These are phyloP conservation scores for Cladosporium sp. DNA, from an alignment of 2,329 filamentous ascomycete species.

Conservation along the genomic window DNA sequence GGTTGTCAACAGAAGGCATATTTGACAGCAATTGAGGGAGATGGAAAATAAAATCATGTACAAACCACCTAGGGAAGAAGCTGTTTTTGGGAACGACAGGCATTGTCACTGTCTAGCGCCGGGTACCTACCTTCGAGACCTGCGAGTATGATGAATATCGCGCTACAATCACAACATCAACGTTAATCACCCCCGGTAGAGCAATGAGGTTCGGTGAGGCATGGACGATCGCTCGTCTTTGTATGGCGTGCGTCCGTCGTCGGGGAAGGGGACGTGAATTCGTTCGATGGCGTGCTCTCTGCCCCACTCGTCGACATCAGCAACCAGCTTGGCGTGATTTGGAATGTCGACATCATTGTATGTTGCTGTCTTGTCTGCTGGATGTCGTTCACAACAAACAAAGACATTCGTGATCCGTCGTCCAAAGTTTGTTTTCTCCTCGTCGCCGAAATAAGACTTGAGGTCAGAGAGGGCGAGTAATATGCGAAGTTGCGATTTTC, in stretches of 20 bases:
- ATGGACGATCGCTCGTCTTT: neutral
- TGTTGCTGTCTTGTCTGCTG: too few species aligned
- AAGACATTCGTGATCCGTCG: too few species aligned
- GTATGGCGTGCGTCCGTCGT: slow-evolving; percentile 7
- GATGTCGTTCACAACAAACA: too few species aligned
- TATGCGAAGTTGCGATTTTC: too few species aligned
- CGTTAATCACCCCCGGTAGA: neutral
- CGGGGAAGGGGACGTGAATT: neutral
- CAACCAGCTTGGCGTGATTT: slow-evolving; percentile 2
- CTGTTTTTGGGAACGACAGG: neutral
- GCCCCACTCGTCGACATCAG: slow-evolving; percentile 2
- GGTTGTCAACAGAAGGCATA: slow-evolving; percentile 9
- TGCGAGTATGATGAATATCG: slow-evolving; percentile 6
- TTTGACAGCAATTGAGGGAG: neutral
- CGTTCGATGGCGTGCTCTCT: slow-evolving; percentile 7
- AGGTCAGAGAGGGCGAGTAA: too few species aligned
- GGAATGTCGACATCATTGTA: too few species aligned
- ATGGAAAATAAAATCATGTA: neutral
- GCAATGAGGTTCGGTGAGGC: neutral
- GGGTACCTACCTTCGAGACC: neutral
- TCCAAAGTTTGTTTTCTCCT: too few species aligned
- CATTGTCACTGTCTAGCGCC: neutral
- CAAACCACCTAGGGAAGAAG: neutral
- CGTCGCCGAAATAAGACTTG: too few species aligned
- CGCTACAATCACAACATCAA: slow-evolving; percentile 6